phyloP scores from a whole-genome alignment of 441 rosid species.

The Croton setiger region DNA sequence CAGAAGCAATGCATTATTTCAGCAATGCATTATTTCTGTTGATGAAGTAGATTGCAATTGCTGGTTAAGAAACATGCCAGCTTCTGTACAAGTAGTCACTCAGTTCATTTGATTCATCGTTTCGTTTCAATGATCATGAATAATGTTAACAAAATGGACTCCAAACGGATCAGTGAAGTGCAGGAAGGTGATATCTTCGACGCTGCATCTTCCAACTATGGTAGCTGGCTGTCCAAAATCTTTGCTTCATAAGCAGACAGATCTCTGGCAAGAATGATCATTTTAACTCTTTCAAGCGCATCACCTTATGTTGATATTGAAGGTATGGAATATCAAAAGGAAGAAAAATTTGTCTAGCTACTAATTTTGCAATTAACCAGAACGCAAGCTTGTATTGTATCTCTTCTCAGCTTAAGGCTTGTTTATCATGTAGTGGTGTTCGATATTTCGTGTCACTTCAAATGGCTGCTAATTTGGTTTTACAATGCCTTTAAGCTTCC shows the following conservation, averaged over 20 bases:
- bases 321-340: background rate
- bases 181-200: background rate
- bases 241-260: background rate
- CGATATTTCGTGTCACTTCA: constrained; percentile 14
- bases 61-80: background rate
- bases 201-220: background rate
- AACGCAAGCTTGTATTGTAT: background rate
- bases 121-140: background rate
- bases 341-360: background rate
- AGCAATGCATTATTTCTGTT: background rate
- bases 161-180: background rate
- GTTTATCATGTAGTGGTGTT: background rate
- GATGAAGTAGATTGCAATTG: background rate
- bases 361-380: background rate
- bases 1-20: background rate
- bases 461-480: constrained; percentile 47
- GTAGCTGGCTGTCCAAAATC: background rate
- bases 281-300: background rate
- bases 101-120: background rate
- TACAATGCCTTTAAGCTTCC: constrained; percentile 86
- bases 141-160: background rate
- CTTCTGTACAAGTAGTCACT: background rate
- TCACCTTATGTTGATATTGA: background rate
- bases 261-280: background rate
- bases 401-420: background rate